Base-by-base conservation (phyloP, 2,329 filamentous ascomycete genomes). In the Fusarium nygamai region DNA sequence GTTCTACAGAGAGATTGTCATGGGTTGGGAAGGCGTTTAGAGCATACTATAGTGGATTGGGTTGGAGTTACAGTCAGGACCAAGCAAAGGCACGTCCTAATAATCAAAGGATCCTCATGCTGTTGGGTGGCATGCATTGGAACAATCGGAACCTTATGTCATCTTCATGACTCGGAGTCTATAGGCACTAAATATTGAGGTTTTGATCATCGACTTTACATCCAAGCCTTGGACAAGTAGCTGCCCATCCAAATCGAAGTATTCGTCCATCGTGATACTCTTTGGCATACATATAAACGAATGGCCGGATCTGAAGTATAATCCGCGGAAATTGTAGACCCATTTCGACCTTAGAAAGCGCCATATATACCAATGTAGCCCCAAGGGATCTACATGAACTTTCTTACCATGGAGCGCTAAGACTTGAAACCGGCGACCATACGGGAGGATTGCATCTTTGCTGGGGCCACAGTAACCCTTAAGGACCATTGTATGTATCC, bases 31-130 rank as follows among this genome's bases (percentile, higher is more conserved):
- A 36, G 72, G 72, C 64, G 68, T 75, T 74, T 17, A 38, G 19
- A 48, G 43, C 43, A 67, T 67, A 14, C 22, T 44, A 53, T 38
- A 33, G 48, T 58, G 34, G 13, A 64, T 41, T 53, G 34, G 44
- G 27, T 22, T 36, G 73, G 72, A 73, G 58, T 76, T 75, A 61
- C 34, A 48, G 29, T 44, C 36, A 61, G 31, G 46, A 20, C 27
- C 12, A 27, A 17, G 20, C 19, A 57, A 36, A 46, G 24, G 24
- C 31, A 59, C 17, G 5, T 43, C 24, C 33, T 38, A 31, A 19
- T 20, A 16, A 51, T 51, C 24, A 29, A 29, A 59, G 11, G 24
- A n/a, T n/a, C 6, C 16, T 10, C 20, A 47, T 27, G 14, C 10
- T 36, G 20, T 34, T 31, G 57, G 14, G 12, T 36, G 44, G 33